Percentiles rank a stretch among this genome's conserved stretches.
Evolutionary conservation across 331 rosid genomes (phyloP).

Genomic region (Spiraea crenata): DNA sequence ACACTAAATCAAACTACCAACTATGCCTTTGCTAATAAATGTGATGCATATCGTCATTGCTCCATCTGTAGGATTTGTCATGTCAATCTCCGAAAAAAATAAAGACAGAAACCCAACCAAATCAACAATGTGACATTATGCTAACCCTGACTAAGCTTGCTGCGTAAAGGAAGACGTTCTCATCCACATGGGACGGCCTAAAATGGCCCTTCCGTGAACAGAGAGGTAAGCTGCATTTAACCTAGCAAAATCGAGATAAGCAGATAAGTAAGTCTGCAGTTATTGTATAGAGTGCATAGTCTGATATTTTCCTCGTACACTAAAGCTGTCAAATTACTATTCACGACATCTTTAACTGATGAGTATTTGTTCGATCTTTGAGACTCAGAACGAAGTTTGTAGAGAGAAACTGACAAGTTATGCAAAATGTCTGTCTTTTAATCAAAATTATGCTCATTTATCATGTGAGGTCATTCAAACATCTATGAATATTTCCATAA

Average conservation of each 20-base stretch:
- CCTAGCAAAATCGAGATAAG: conserved; percentile 43
- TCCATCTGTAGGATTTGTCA: neutral
- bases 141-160: conserved; percentile 45
- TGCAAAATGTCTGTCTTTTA: neutral
- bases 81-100: neutral
- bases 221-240: conserved; percentile 78
- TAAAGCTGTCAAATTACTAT: neutral
- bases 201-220: conserved; percentile 54
- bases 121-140: neutral
- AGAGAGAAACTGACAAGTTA: neutral
- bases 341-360: neutral
- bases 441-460: neutral
- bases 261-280: neutral
- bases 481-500: neutral
- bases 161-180: conserved; percentile 53
- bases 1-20: neutral
- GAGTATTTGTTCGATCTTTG: neutral
- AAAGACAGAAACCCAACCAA: neutral
- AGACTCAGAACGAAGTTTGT: neutral
- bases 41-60: neutral
- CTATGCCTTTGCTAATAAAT: neutral
- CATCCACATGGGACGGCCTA: conserved; percentile 59
- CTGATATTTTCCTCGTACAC: neutral
- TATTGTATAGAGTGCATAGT: neutral
- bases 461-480: neutral